phyloP scores from a whole-genome alignment of 768 basidiomycete species.

The Russula griseocarnosa region DNA sequence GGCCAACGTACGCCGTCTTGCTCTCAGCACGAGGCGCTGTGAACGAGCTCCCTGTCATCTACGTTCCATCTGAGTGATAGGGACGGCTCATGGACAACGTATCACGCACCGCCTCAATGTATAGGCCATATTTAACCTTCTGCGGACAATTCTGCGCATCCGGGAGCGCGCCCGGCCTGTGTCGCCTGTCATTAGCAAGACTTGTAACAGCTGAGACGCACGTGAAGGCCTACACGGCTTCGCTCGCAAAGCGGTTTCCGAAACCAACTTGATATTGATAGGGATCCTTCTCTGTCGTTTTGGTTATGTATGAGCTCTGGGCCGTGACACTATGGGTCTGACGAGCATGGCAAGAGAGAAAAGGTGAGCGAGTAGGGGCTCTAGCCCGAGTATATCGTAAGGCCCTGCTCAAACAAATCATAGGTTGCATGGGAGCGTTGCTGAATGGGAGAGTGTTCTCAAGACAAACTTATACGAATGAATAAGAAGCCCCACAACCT shows the following conservation, averaged over 20 bases:
- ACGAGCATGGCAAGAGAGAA: background rate
- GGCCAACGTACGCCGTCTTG: slow-evolving; percentile 42
- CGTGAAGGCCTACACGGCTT: slow-evolving; percentile 46
- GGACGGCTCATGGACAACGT: background rate
- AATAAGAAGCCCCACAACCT: background rate
- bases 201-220: background rate
- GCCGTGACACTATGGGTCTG: slow-evolving; percentile 37
- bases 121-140: slow-evolving; percentile 58
- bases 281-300: slow-evolving; percentile 45
- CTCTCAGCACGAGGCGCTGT: slow-evolving; percentile 55
- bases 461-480: slow-evolving; percentile 5
- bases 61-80: background rate
- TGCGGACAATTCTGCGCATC: slow-evolving; percentile 59
- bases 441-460: too few relatives aligned
- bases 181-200: background rate
- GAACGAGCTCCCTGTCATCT: slow-evolving; percentile 62
- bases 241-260: slow-evolving; percentile 53
- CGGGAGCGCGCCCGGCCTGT: slow-evolving; percentile 54
- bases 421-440: background rate
- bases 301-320: slow-evolving; percentile 38
- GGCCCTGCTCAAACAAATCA: background rate
- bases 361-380: background rate
- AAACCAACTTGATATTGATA: slow-evolving; percentile 58
- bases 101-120: slow-evolving; percentile 50
- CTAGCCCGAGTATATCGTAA: background rate